phyloP scores from a whole-genome alignment of 2,329 filamentous ascomycete genomes.

The Microsporum ferrugineum region DNA sequence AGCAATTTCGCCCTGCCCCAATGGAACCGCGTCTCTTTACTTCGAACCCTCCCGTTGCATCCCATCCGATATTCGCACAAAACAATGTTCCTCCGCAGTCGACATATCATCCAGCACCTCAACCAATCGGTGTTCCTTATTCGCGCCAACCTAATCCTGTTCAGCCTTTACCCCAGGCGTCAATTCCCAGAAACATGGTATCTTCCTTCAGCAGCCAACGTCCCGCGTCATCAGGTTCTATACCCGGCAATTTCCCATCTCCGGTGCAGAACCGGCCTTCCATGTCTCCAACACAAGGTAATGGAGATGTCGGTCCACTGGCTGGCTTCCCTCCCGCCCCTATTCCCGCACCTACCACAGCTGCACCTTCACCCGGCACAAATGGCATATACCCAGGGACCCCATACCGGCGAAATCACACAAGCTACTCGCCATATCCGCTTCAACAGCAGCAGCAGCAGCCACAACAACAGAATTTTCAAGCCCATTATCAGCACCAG shows the following conservation, averaged over 20 bases:
- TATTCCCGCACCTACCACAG: not conserved
- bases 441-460: conserved; percentile 7
- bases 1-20: not conserved
- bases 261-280: conserved; percentile 37
- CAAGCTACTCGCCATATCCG: conserved; percentile 7
- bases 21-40: not conserved
- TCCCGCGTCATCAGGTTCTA: conserved; percentile 34
- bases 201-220: conserved; percentile 26
- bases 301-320: conserved; percentile 38
- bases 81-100: not conserved
- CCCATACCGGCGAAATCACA: conserved; percentile 14
- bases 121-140: not conserved
- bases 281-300: conserved; percentile 40
- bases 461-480: not conserved
- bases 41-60: not conserved
- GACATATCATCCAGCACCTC: not conserved
- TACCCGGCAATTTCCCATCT: conserved; percentile 25
- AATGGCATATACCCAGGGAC: conserved; percentile 24
- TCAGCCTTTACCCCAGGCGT: not conserved
- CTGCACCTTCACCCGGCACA: conserved; percentile 6
- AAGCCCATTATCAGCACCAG: not conserved
- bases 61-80: not conserved
- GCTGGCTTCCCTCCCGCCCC: conserved; percentile 31
- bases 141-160: not conserved
- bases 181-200: conserved; percentile 2